Base-by-base conservation (phyloP, 164 flowering plant genomes). In the Vitis amurensis region DNA sequence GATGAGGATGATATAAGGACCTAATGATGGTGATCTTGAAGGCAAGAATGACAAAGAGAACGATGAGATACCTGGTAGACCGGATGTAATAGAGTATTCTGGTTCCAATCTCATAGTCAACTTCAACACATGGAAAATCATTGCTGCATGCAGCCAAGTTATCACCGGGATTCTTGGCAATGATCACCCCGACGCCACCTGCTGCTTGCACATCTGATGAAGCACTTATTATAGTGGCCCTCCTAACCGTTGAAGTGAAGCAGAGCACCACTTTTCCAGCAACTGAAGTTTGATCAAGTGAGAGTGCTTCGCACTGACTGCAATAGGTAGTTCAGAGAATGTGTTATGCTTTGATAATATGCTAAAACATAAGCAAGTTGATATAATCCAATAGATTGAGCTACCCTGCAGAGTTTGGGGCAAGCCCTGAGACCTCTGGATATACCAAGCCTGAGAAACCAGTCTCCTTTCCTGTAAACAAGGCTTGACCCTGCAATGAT, bases 21-120 rank as follows among this genome's bases (percentile, higher is more conserved):
- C 44, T 3, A 37, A 3, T 23, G 30, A 64, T 64, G 16, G 8
- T 4, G 27, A 48, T 16, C 3, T 62, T 52, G 44, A 37, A 37
- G 44, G 44, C 44, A 37, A 37, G 44, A 37, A 37, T 37, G 44
- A 37, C 0, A 37, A 37, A 37, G 44, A 37, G 44, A 37, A 37
- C 7, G 7, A 37, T 37, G 44, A 37, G 44, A 37, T 75, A 78
- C 84, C 78, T 78, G 17, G 78, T 23, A 57, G 27, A 67, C 53
- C 81, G 67, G 60, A 84, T 78, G 73, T 84, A 85, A 66, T 67
- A 67, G n/a, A 79, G 77, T 63, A 85, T 76, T 50, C 71, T 68
- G 10, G 81, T 79, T 4, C 86, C 86, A 23, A 79, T 64, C 64
- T 77, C 78, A 55, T 72, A 79, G 61, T 78, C 81, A 27, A 81